These are phyloP conservation scores for Rhizophagus sp. DNA, from an alignment of 192 early-diverging fungal genomes.

Conservation along the genomic window DNA sequence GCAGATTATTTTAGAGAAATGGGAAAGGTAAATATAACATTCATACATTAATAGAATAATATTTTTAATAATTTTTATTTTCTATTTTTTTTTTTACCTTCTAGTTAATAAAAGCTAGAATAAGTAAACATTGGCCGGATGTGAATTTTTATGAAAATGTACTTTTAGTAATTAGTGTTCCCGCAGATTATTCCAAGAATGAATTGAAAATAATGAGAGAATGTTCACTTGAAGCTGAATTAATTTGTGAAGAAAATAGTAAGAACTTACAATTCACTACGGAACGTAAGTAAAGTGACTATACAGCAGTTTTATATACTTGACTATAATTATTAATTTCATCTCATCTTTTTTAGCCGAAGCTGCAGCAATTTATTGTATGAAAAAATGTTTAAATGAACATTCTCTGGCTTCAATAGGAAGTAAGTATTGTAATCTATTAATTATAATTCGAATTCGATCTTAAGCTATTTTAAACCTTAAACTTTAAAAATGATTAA, in stretches of 20 bases:
- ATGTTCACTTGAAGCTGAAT: not conserved
- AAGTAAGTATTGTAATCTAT: not conserved
- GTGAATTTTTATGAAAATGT: not conserved
- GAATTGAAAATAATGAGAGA: not conserved
- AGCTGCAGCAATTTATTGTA: conserved; percentile 16
- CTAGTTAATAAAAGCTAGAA: not conserved
- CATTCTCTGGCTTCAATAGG: not conserved
- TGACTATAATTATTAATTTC: not conserved
- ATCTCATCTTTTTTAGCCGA: not conserved
- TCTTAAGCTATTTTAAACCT: too few relatives aligned
- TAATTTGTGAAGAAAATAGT: not conserved
- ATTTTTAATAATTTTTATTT: too few relatives aligned
- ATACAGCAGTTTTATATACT: not conserved
- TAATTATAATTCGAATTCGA: too few relatives aligned
- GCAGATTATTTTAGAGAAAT: not conserved
- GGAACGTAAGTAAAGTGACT: conserved; percentile 5
- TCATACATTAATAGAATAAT: too few relatives aligned
- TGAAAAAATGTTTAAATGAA: not conserved
- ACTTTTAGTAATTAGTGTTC: not conserved
- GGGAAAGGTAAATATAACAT: not conserved
- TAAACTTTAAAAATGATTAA: too few relatives aligned
- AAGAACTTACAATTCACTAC: not conserved
- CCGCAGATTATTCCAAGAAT: not conserved
- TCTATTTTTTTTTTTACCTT: not conserved
- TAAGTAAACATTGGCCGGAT: not conserved